Percentiles rank a stretch among this genome's conserved stretches.
These are phyloP conservation scores for Fusarium buharicum DNA, from an alignment of 2,329 filamentous ascomycete species.

Conservation along the genomic window DNA sequence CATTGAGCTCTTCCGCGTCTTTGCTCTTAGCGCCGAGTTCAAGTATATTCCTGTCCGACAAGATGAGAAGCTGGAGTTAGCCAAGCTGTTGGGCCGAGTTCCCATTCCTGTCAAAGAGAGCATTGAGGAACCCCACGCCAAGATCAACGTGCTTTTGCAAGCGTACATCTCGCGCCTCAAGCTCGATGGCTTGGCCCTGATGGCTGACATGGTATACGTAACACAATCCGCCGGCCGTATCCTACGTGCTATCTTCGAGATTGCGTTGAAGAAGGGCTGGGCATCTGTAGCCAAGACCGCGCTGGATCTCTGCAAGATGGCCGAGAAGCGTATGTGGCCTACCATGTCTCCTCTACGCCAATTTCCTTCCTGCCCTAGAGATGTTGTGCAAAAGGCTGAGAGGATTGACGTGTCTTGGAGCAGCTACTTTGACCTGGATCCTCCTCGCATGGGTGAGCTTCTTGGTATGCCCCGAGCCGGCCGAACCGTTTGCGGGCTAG, in stretches of 20 bases:
- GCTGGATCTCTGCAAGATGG: slow-evolving; percentile 97
- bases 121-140: slow-evolving; percentile 95
- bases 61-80: slow-evolving; percentile 96
- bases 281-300: slow-evolving; percentile 91
- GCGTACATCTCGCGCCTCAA: slow-evolving; percentile 96
- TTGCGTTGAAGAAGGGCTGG: slow-evolving; percentile 97
- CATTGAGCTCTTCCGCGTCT: slow-evolving; percentile 96
- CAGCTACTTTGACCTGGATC: slow-evolving; percentile 95
- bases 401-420: slow-evolving; percentile 93
- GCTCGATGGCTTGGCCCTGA: slow-evolving; percentile 91
- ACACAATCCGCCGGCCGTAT: slow-evolving; percentile 98
- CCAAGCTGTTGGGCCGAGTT: slow-evolving; percentile 87
- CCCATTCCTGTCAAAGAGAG: slow-evolving; percentile 98
- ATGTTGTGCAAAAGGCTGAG: slow-evolving; percentile 92
- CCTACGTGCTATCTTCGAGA: slow-evolving; percentile 94
- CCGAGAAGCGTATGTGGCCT: slow-evolving; percentile 99
- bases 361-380: slow-evolving; percentile 82
- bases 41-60: slow-evolving; percentile 98
- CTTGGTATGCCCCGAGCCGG: slow-evolving; percentile 91
- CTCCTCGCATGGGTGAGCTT: slow-evolving; percentile 94
- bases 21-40: slow-evolving; percentile 96
- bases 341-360: slow-evolving; percentile 97
- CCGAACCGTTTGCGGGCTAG: slow-evolving; percentile 82
- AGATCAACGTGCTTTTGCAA: slow-evolving; percentile 97
- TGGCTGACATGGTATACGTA: slow-evolving; percentile 99